Base-by-base conservation (phyloP, 2,329 filamentous ascomycete species). In the Tolypocladium sp. region DNA sequence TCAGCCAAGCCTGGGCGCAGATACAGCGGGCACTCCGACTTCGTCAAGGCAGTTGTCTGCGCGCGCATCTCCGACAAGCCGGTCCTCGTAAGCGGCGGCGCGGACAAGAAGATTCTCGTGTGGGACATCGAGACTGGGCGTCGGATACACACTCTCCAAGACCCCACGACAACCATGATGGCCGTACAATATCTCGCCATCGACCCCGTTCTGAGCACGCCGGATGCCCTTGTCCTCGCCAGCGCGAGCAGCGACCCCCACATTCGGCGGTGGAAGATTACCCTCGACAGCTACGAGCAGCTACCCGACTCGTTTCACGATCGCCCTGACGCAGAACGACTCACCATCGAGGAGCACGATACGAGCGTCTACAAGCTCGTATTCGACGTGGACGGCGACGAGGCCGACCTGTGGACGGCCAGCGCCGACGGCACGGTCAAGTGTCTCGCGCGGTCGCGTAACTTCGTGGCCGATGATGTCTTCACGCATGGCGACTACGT, bases 401-500 rank as follows among this genome's bases (percentile, higher is more conserved):
- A 83, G 15, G 85, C 82, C 38, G 90, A 97, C 66, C 76, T 97
- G 17, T 97, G 92, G 92, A 97, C 93, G 9, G 89, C 92, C 7
- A 96, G 91, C 61, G 92, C 91, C 5, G 94, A 99, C 71, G 94
- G 91, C 65, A 92, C 89, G 0, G 86, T 86, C 2, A 94, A 93
- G 71, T 92, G 91, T 65, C 80, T 97, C 10, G 81, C 87, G 1
- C 81, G 92, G 57, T 77, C 80, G 30, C 84, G 82, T 53, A 80
- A 79, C 22, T 97, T 91, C 80, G 82, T 82, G 53, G 75, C 83
- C 4, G 91, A 93, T 60, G 88, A 92, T 58, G 82, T 76, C 1
- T 83, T 96, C 61, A 74, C 80, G 58, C 94, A 99, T 70, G 91
- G 92, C 2, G 92, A 95, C 71, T 97, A 96, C 70, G 92, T 97